A percentile compares a stretch with the other conserved stretches of the same genome.
These are phyloP conservation scores for Chlorencoelia australis DNA, from an alignment of 2,329 filamentous ascomycete species.

Conservation along the genomic window DNA sequence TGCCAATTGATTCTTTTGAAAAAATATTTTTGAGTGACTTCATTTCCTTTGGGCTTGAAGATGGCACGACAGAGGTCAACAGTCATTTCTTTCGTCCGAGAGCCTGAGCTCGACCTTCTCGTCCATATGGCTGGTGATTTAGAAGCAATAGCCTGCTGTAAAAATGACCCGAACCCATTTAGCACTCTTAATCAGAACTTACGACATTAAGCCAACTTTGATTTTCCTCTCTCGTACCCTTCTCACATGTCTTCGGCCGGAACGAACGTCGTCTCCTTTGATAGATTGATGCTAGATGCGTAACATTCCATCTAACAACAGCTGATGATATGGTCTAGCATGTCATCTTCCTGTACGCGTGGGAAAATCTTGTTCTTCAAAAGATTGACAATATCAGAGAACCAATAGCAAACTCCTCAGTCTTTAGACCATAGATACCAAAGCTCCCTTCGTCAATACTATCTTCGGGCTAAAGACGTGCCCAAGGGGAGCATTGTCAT, in stretches of 20 bases:
- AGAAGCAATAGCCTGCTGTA: too few relatives aligned
- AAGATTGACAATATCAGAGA: conserved; percentile 2
- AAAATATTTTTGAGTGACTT: too few relatives aligned
- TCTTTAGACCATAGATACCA: neutral
- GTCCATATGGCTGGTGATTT: too few relatives aligned
- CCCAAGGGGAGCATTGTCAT: neutral
- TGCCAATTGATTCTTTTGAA: too few relatives aligned
- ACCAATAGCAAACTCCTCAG: neutral
- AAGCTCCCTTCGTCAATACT: neutral
- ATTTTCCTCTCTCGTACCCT: too few relatives aligned
- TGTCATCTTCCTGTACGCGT: neutral
- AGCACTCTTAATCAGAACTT: too few relatives aligned
- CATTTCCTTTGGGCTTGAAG: too few relatives aligned
- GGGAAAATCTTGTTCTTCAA: neutral
- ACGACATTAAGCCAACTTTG: too few relatives aligned
- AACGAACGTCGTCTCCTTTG: neutral
- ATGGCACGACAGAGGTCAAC: too few relatives aligned
- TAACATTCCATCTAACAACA: neutral
- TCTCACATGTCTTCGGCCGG: neutral
- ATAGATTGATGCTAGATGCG: neutral
- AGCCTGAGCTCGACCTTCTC: too few relatives aligned
- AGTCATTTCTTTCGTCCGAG: too few relatives aligned
- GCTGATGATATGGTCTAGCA: neutral
- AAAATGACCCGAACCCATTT: too few relatives aligned
- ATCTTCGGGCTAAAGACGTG: neutral